A percentile compares a stretch with the other conserved stretches of the same genome.
These are phyloP conservation scores for Neurospora sp. DNA, from an alignment of 495 filamentous ascomycete genomes.

Conservation along the genomic window DNA sequence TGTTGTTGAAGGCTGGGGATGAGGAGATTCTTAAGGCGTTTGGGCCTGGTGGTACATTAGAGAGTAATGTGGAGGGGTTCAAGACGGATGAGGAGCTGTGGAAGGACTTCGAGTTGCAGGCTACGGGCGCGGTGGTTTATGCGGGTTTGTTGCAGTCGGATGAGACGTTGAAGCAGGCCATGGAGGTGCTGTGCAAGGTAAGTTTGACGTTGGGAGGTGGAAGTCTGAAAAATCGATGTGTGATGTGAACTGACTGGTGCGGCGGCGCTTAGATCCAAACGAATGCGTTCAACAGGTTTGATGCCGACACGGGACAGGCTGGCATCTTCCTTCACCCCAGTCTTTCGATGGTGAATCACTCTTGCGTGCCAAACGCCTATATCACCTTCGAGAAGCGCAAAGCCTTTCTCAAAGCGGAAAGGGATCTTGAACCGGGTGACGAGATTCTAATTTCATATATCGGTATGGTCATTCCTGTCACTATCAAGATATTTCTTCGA, in stretches of 20 bases:
- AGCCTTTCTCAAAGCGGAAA: slow-evolving; percentile 29
- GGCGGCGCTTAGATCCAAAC: slow-evolving; percentile 27
- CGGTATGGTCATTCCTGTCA: slow-evolving; percentile 19
- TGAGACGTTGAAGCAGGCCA: slow-evolving; percentile 20
- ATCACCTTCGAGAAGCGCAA: slow-evolving; percentile 35
- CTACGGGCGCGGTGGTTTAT: slow-evolving; percentile 32
- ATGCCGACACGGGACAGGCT: slow-evolving; percentile 26
- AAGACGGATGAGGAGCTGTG: slow-evolving; percentile 12
- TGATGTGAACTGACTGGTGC: background rate
- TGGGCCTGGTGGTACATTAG: slow-evolving; percentile 16
- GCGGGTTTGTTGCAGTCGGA: slow-evolving; percentile 17
- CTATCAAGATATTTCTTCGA: background rate
- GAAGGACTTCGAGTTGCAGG: slow-evolving; percentile 37
- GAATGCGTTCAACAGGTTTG: slow-evolving; percentile 36
- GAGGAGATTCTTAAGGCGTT: slow-evolving; percentile 12
- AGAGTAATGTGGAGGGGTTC: slow-evolving; percentile 28
- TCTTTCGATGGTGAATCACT: slow-evolving; percentile 44
- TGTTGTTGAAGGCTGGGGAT: slow-evolving; percentile 14
- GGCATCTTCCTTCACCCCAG: slow-evolving; percentile 34
- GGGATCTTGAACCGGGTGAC: slow-evolving; percentile 32
- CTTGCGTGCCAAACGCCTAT: slow-evolving; percentile 41
- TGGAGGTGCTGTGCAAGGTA: slow-evolving; percentile 34
- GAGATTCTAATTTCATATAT: slow-evolving; percentile 44
- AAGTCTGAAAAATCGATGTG: background rate
- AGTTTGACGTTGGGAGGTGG: background rate